Conservation (phyloP, 257 asterid genomes). For the Gardenia jasminoides region DNA sequence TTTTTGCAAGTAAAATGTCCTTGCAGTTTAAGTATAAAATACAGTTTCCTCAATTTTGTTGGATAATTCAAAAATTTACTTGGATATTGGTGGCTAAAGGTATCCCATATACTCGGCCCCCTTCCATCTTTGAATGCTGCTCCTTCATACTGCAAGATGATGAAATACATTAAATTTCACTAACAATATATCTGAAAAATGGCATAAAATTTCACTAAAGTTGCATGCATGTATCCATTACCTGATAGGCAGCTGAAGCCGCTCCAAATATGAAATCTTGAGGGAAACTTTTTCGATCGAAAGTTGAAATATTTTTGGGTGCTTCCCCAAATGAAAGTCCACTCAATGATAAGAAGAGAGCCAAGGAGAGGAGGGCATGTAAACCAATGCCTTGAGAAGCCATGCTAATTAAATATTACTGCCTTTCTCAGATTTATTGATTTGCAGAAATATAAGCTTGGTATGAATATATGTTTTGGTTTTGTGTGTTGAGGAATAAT, state of each 20-base stretch:
- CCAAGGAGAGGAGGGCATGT: background rate
- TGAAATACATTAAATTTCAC: background rate
- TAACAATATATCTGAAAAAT: background rate
- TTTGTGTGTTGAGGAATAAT: no score
- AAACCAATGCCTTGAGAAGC: background rate
- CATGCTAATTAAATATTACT: background rate
- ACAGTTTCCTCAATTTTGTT: no score
- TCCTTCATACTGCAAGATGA: constrained; percentile 21
- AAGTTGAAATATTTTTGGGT: background rate
- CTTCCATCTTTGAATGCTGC: constrained; percentile 30
- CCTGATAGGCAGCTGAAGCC: constrained; percentile 24
- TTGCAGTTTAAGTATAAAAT: no score
- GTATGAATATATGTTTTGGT: no score
- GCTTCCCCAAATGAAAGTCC: background rate
- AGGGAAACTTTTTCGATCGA: constrained; percentile 16
- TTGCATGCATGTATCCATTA: background rate
- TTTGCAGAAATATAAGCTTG: no score
- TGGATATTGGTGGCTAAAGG: constrained; percentile 17
- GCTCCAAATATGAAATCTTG: constrained; percentile 18
- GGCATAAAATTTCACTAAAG: background rate
- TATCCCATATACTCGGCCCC: constrained; percentile 41
- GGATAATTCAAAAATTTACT: background rate
- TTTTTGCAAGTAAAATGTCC: no score
- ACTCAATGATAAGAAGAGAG: background rate
- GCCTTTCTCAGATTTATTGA: no score